Conservation (phyloP, 2,329 filamentous ascomycete species). For the Stenocarpella maydis region DNA sequence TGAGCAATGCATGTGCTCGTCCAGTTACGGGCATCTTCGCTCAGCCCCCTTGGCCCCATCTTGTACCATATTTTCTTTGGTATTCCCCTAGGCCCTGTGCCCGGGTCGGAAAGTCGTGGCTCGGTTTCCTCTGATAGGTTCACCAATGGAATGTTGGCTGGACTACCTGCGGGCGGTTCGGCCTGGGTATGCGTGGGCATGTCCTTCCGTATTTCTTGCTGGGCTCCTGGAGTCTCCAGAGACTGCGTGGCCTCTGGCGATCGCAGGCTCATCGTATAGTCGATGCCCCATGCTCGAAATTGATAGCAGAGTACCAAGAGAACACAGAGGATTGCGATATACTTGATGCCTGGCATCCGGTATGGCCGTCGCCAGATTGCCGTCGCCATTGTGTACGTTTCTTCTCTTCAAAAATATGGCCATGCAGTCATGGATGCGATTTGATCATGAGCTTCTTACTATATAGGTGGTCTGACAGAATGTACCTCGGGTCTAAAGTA, state of each 20-base stretch:
- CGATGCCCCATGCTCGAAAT: not conserved
- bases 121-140: not conserved
- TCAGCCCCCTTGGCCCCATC: constrained; percentile 47
- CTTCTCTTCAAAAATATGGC: not conserved
- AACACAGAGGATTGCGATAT: not conserved
- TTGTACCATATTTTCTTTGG: constrained; percentile 49
- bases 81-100: not conserved
- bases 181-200: not conserved
- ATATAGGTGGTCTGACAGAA: not conserved
- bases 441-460: not conserved
- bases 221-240: not conserved
- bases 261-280: not conserved
- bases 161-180: not conserved
- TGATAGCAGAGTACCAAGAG: not conserved
- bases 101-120: not conserved
- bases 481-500: constrained; percentile 6
- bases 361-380: not conserved
- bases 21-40: constrained; percentile 42
- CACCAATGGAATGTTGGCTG: not conserved
- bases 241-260: not conserved
- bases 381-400: not conserved
- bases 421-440: not conserved
- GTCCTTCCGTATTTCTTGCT: not conserved
- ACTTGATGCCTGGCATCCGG: not conserved
- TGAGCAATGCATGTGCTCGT: constrained; percentile 43